phyloP scores from a whole-genome alignment of 306 rosid genomes.

The Potentilla sterilis region DNA sequence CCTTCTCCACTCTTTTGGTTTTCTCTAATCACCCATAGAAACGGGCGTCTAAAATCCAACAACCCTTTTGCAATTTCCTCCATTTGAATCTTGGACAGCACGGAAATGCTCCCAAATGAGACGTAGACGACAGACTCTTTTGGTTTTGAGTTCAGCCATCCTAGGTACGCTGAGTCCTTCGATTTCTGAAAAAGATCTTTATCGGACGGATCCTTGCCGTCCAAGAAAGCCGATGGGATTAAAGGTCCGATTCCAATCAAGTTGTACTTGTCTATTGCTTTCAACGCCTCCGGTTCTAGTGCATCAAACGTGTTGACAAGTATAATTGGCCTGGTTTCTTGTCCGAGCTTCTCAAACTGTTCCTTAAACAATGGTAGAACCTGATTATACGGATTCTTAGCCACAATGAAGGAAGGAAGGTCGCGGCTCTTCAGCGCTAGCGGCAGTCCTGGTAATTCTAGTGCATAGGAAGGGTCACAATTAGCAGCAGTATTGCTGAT shows the following conservation, averaged over 20 bases:
- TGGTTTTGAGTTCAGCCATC: conserved; percentile 29
- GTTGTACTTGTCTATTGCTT: conserved; percentile 12
- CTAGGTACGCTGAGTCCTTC: background rate
- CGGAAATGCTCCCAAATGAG: too few relatives aligned
- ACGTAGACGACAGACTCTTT: conserved; percentile 25
- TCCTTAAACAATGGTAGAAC: background rate
- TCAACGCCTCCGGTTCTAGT: conserved; percentile 29
- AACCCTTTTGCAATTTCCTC: too few relatives aligned
- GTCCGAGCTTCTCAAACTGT: conserved; percentile 13
- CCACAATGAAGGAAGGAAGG: conserved; percentile 32
- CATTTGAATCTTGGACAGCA: too few relatives aligned
- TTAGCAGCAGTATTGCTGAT: background rate
- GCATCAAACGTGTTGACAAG: conserved; percentile 32
- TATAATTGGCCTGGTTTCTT: conserved; percentile 4
- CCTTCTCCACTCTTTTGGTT: too few relatives aligned
- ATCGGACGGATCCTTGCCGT: background rate
- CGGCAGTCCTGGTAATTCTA: conserved; percentile 28
- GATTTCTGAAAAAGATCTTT: conserved; percentile 6
- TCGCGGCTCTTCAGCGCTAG: conserved; percentile 16
- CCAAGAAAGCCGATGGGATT: conserved; percentile 11
- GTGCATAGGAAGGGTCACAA: background rate
- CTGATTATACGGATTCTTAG: background rate
- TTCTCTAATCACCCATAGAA: too few relatives aligned
- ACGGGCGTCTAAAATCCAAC: too few relatives aligned
- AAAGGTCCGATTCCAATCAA: conserved; percentile 31